Percentiles rank a stretch among this genome's conserved stretches.
Evolutionary conservation across 2,329 filamentous ascomycete species (phyloP).

Genomic region (Zasmidium citrigriseum): DNA sequence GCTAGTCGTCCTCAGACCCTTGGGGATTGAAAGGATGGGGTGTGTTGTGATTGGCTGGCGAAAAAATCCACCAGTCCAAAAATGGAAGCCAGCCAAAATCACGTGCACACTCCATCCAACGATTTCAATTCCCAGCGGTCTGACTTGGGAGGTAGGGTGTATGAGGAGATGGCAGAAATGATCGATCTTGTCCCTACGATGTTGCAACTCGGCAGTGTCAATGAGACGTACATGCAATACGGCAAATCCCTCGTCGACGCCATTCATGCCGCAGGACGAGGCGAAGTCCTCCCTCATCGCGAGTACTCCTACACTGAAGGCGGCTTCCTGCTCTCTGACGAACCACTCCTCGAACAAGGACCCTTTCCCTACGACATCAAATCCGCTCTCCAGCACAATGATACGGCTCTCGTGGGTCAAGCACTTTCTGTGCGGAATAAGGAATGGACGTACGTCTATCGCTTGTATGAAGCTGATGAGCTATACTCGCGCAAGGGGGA

Average conservation of each 20-base stretch:
- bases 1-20: background rate
- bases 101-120: background rate
- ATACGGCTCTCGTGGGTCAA: background rate
- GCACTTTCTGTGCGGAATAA: background rate
- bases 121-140: background rate
- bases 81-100: background rate
- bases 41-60: background rate
- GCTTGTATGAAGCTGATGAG: background rate
- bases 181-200: background rate
- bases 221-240: background rate
- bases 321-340: background rate
- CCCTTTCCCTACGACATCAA: background rate
- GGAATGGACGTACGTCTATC: background rate
- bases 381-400: background rate
- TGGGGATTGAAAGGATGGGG: background rate
- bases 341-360: background rate
- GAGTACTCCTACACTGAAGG: background rate
- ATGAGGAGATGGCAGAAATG: too few species aligned
- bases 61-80: background rate
- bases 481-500: background rate
- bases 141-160: too few species aligned
- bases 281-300: background rate
- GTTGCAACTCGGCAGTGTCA: background rate
- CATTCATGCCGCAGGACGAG: background rate
- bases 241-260: background rate